Conservation (phyloP, 2,329 filamentous ascomycete genomes). For the Malbranchea zuffiana region DNA sequence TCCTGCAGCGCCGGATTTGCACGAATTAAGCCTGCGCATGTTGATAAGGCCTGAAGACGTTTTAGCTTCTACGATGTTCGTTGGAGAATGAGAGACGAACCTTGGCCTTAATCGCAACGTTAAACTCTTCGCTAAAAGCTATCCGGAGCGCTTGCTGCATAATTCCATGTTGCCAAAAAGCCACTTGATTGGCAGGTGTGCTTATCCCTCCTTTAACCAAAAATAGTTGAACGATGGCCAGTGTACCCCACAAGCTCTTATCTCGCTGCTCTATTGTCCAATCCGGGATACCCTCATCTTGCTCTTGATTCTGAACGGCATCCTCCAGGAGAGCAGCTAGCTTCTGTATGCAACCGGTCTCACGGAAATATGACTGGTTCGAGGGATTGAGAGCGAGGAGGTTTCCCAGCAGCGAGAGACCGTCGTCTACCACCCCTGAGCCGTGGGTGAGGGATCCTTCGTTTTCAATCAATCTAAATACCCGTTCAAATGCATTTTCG, state of each 20-base stretch:
- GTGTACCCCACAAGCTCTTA: slow-evolving; percentile 81
- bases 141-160: slow-evolving; percentile 70
- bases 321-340: slow-evolving; percentile 58
- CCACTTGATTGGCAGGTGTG: slow-evolving; percentile 70
- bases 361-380: slow-evolving; percentile 88
- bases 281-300: slow-evolving; percentile 51
- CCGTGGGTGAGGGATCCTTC: slow-evolving; percentile 78
- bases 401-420: slow-evolving; percentile 80
- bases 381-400: slow-evolving; percentile 75
- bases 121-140: slow-evolving; percentile 63
- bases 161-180: slow-evolving; percentile 75
- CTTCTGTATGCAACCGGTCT: slow-evolving; percentile 70
- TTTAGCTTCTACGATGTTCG: slow-evolving; percentile 1
- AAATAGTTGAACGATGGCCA: slow-evolving; percentile 79
- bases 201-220: slow-evolving; percentile 68
- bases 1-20: slow-evolving; percentile 74
- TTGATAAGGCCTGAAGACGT: slow-evolving; percentile 55
- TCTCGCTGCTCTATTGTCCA: slow-evolving; percentile 72
- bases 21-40: slow-evolving; percentile 79
- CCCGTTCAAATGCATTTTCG: slow-evolving; percentile 79
- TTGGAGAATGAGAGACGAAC: slow-evolving; percentile 32
- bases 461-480: slow-evolving; percentile 68
- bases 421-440: slow-evolving; percentile 82
- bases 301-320: slow-evolving; percentile 44
- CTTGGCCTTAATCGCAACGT: slow-evolving; percentile 71